A percentile compares a stretch with the other conserved stretches of the same genome.
Conservation (phyloP, 208 protist genomes). For the Acanthamoeba lenticulata region DNA sequence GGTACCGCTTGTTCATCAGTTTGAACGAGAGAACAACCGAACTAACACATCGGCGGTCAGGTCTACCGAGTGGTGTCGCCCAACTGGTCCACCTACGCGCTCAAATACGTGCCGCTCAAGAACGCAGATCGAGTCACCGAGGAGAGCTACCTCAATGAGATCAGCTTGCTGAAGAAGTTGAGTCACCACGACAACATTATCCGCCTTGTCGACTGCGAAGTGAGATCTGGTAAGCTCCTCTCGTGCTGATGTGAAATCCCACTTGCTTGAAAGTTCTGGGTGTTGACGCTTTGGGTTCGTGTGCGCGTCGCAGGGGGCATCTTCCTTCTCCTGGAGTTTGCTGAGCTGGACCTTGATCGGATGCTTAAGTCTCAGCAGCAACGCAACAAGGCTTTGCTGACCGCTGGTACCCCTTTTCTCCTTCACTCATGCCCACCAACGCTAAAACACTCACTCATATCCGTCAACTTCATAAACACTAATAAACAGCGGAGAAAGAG, state of each 20-base stretch:
- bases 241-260: too few relatives aligned
- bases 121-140: not conserved
- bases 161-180: conserved; percentile 83
- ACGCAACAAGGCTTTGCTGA: not conserved
- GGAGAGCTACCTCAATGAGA: conserved; percentile 86
- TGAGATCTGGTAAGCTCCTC: conserved; percentile 27
- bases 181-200: conserved; percentile 80
- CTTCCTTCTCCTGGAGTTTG: conserved; percentile 86
- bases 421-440: not conserved
- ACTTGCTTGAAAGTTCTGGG: too few relatives aligned
- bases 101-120: conserved; percentile 80
- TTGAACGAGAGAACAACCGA: too few relatives aligned
- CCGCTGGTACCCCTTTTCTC: not conserved
- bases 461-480: too few relatives aligned
- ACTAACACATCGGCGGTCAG: not conserved
- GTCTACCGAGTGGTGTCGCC: conserved; percentile 82
- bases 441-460: not conserved
- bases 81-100: conserved; percentile 78
- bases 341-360: conserved; percentile 84
- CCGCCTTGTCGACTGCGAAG: conserved; percentile 77
- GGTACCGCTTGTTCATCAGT: conserved; percentile 70
- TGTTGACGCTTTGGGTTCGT: too few relatives aligned
- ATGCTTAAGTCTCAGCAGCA: conserved; percentile 73
- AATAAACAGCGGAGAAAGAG: not conserved
- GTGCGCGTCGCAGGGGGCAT: too few relatives aligned